These are phyloP conservation scores for Aspergillus cavernicola DNA, from an alignment of 495 filamentous ascomycete genomes.

Conservation along the genomic window DNA sequence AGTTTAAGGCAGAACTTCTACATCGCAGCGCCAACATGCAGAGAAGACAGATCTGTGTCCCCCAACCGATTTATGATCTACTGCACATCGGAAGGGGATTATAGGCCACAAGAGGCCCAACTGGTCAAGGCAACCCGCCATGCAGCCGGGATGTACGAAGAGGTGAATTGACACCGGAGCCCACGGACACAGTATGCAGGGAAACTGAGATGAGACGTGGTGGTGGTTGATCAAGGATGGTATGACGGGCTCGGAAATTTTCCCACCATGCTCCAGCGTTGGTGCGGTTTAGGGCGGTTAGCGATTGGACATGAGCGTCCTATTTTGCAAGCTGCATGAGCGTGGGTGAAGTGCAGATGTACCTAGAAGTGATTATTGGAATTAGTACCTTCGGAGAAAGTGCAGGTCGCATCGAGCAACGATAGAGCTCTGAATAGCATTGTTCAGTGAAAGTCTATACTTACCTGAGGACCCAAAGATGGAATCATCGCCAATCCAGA, in stretches of 20 bases:
- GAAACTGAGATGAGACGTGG: conserved; percentile 7
- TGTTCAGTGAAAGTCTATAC: neutral
- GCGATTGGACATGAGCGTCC: conserved; percentile 21
- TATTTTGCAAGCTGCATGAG: conserved; percentile 14
- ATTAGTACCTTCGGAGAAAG: neutral
- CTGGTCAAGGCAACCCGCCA: conserved; percentile 12
- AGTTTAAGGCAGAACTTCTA: conserved; percentile 6
- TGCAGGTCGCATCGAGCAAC: neutral
- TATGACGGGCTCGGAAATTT: conserved; percentile 8
- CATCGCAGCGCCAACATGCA: neutral
- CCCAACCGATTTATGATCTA: conserved; percentile 5
- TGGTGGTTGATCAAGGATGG: conserved; percentile 9
- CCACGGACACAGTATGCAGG: conserved; percentile 13
- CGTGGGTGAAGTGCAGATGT: conserved; percentile 7
- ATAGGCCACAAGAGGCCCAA: conserved; percentile 16
- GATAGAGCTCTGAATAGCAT: neutral
- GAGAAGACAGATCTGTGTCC: conserved; percentile 1
- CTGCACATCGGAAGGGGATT: neutral
- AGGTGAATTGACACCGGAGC: conserved; percentile 6
- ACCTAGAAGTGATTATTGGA: neutral
- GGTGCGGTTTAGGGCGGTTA: conserved; percentile 19
- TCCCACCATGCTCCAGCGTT: conserved; percentile 11
- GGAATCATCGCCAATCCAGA: no score
- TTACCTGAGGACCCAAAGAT: no score
- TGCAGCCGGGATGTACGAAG: conserved; percentile 14